These are phyloP conservation scores for Pseudoscleropodium purum DNA, from an alignment of 225 moss, liverwort and hornwort genomes.

Conservation along the genomic window DNA sequence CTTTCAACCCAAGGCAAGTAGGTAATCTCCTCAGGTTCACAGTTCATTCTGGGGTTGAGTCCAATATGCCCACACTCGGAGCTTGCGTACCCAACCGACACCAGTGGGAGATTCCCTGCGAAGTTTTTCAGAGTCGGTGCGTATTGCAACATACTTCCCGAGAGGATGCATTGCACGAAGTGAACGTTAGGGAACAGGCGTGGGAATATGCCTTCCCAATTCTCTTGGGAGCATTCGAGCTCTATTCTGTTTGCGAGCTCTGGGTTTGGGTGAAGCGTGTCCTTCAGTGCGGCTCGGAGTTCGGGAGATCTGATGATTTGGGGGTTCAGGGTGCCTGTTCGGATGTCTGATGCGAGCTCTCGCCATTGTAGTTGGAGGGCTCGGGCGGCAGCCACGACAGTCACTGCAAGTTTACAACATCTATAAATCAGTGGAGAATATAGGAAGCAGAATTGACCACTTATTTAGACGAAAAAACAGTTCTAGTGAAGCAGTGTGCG, in stretches of 20 bases:
- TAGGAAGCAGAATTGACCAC: background rate
- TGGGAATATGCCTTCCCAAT: slow-evolving; percentile 47
- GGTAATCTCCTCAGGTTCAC: slow-evolving; percentile 21
- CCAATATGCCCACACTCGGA: slow-evolving; percentile 47
- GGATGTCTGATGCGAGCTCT: slow-evolving; percentile 51
- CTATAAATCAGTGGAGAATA: background rate
- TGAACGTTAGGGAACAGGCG: slow-evolving; percentile 55
- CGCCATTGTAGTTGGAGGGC: slow-evolving; percentile 17
- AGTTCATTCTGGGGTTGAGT: slow-evolving; percentile 31
- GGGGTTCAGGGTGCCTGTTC: slow-evolving; percentile 40
- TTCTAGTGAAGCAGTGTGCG: background rate
- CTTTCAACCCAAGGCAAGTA: slow-evolving; percentile 50
- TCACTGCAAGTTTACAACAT: background rate
- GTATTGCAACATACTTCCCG: slow-evolving; percentile 61
- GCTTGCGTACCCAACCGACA: slow-evolving; percentile 22
- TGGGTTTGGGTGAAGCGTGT: background rate
- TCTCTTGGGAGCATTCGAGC: slow-evolving; percentile 9
- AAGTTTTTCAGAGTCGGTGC: slow-evolving; percentile 29
- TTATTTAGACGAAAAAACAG: no score
- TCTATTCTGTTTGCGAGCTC: slow-evolving; percentile 11
- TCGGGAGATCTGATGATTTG: background rate
- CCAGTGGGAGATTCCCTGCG: slow-evolving; percentile 19
- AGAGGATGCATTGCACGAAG: slow-evolving; percentile 29
- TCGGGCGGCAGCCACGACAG: slow-evolving; percentile 2
- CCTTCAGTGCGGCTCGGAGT: background rate